phyloP scores from a whole-genome alignment of 495 filamentous ascomycete species.

The Lichenothelia convexa region DNA sequence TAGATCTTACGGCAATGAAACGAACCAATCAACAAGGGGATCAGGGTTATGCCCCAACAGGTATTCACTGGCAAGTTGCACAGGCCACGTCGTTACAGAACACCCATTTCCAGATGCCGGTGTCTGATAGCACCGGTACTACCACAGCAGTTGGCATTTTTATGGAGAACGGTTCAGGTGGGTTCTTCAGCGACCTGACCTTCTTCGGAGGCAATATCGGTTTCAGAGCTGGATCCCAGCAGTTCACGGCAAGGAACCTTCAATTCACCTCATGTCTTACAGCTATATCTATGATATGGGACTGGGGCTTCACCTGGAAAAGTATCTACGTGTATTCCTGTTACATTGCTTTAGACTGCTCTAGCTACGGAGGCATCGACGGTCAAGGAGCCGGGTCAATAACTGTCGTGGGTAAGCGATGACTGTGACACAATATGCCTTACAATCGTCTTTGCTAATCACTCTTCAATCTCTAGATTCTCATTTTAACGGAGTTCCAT shows the following conservation, averaged over 20 bases:
- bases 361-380: too few species aligned
- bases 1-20: constrained; percentile 19
- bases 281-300: constrained; percentile 85
- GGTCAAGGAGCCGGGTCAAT: too few species aligned
- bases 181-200: constrained; percentile 29
- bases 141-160: constrained; percentile 21
- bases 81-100: constrained; percentile 27
- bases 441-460: too few species aligned
- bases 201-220: constrained; percentile 80
- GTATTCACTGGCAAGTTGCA: constrained; percentile 26
- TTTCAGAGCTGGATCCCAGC: constrained; percentile 83
- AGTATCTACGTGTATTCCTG: too few species aligned
- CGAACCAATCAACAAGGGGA: too few species aligned
- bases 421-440: too few species aligned
- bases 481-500: too few species aligned
- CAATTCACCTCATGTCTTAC: constrained; percentile 80
- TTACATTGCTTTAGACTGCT: too few species aligned
- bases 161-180: constrained; percentile 26
- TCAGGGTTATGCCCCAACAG: too few species aligned
- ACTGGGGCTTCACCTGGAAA: too few species aligned
- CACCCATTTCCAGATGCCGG: constrained; percentile 23
- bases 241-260: constrained; percentile 84
- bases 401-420: too few species aligned
- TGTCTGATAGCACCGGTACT: constrained; percentile 4
- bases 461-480: too few species aligned